phyloP scores from a whole-genome alignment of 768 basidiomycete genomes.

The Amanita subjunquillea region DNA sequence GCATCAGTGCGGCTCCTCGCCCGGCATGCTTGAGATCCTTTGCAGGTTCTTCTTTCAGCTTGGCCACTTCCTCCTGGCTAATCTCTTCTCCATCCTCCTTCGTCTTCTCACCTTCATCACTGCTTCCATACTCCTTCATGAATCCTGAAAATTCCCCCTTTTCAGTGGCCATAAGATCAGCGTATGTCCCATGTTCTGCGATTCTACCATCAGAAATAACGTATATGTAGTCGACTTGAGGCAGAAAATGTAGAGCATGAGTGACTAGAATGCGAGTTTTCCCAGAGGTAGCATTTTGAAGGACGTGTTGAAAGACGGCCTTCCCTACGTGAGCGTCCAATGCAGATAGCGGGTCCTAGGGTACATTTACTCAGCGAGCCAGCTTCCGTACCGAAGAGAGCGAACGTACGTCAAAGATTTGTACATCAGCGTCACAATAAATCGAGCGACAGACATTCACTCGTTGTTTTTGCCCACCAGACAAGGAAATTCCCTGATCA shows the following conservation, averaged over 20 bases:
- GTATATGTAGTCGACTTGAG: slow-evolving; percentile 79
- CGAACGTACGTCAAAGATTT: slow-evolving; percentile 65
- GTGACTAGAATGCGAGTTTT: slow-evolving; percentile 89
- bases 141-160: slow-evolving; percentile 62
- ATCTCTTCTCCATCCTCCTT: slow-evolving; percentile 36
- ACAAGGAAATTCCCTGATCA: slow-evolving; percentile 68
- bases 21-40: slow-evolving; percentile 20
- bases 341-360: slow-evolving; percentile 75
- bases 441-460: slow-evolving; percentile 81
- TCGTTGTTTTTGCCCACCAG: slow-evolving; percentile 73
- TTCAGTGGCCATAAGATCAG: slow-evolving; percentile 51
- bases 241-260: slow-evolving; percentile 85
- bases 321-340: slow-evolving; percentile 91
- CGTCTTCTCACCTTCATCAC: slow-evolving; percentile 42
- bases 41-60: slow-evolving; percentile 19
- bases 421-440: slow-evolving; percentile 79
- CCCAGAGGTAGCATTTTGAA: slow-evolving; percentile 46
- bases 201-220: slow-evolving; percentile 70
- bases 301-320: slow-evolving; percentile 76
- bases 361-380: background rate
- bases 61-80: slow-evolving; percentile 20
- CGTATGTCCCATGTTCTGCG: slow-evolving; percentile 72
- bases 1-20: slow-evolving; percentile 57
- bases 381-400: background rate
- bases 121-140: slow-evolving; percentile 67